Conservation (phyloP, 2,329 filamentous ascomycete species). For the Monosporascus sp. region DNA sequence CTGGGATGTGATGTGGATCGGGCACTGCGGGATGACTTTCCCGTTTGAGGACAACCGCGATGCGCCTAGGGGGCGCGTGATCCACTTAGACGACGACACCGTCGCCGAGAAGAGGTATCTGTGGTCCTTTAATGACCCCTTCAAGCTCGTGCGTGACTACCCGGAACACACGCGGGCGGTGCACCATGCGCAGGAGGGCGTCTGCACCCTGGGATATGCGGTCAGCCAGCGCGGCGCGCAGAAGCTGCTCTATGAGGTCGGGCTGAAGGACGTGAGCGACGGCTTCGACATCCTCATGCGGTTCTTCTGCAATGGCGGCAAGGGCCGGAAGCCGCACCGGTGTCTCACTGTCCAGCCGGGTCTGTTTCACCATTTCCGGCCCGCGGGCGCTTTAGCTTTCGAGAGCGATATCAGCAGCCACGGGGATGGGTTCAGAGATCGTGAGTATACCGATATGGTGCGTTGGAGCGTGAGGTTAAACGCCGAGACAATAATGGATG, state of each 20-base stretch:
- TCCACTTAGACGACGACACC: constrained; percentile 26
- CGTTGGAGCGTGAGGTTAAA: constrained; percentile 36
- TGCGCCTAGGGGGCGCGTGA: constrained; percentile 20
- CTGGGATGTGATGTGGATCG: constrained; percentile 47
- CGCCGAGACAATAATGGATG: constrained; percentile 29
- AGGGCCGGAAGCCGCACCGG: constrained; percentile 27
- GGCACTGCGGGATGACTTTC: constrained; percentile 35
- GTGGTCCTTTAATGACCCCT: constrained; percentile 27
- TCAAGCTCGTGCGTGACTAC: constrained; percentile 26
- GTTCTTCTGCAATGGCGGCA: constrained; percentile 36
- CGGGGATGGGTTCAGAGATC: constrained; percentile 20
- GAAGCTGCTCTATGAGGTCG: constrained; percentile 36
- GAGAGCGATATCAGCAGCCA: constrained; percentile 31
- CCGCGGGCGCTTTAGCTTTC: constrained; percentile 26
- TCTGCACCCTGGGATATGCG: constrained; percentile 37
- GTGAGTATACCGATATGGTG: constrained; percentile 28
- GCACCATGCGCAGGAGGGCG: constrained; percentile 31
- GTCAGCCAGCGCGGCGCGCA: constrained; percentile 37
- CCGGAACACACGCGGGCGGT: constrained; percentile 37
- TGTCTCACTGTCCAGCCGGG: constrained; percentile 36
- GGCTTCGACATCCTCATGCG: constrained; percentile 38
- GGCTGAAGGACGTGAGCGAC: constrained; percentile 31
- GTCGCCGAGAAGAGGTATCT: constrained; percentile 27
- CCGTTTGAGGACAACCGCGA: constrained; percentile 7
- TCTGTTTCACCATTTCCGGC: constrained; percentile 39